These are phyloP conservation scores for Termitomyces sp. DNA, from an alignment of 768 basidiomycete species.

Conservation along the genomic window DNA sequence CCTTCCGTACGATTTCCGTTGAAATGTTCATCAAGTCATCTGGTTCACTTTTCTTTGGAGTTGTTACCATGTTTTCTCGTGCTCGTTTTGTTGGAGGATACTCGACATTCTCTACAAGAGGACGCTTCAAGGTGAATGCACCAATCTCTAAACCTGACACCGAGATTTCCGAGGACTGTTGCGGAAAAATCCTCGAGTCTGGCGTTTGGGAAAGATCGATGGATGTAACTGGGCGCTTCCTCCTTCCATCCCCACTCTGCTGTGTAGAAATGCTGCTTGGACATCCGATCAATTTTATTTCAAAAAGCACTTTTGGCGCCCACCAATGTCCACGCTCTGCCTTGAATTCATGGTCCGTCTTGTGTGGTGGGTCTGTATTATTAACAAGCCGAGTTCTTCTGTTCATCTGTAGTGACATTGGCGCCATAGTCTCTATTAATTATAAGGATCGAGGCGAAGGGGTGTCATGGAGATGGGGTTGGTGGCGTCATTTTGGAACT, in stretches of 20 bases:
- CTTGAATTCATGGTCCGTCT: neutral
- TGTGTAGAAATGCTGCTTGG: neutral
- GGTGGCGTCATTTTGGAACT: neutral
- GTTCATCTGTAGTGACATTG: neutral
- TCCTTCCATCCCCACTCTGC: neutral
- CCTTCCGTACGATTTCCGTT: too few relatives aligned
- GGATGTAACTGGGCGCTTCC: neutral
- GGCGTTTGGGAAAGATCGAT: too few relatives aligned
- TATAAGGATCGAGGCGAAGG: neutral
- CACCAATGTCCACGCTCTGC: neutral
- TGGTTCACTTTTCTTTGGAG: neutral
- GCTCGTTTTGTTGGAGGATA: neutral
- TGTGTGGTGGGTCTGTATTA: too few relatives aligned
- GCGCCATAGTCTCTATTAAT: neutral
- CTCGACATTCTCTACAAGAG: neutral
- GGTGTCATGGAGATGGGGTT: neutral
- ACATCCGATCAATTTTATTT: neutral
- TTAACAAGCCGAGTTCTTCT: neutral
- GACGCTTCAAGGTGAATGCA: neutral
- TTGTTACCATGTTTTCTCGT: neutral
- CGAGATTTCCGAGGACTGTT: neutral
- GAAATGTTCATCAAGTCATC: neutral
- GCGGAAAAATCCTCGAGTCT: neutral
- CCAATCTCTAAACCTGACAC: neutral
- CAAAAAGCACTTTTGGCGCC: neutral